Evolutionary conservation across 2,329 filamentous ascomycete species (phyloP), one percentile per base, ranked within the genome.

Genomic region (Cladosporium sp.): DNA sequence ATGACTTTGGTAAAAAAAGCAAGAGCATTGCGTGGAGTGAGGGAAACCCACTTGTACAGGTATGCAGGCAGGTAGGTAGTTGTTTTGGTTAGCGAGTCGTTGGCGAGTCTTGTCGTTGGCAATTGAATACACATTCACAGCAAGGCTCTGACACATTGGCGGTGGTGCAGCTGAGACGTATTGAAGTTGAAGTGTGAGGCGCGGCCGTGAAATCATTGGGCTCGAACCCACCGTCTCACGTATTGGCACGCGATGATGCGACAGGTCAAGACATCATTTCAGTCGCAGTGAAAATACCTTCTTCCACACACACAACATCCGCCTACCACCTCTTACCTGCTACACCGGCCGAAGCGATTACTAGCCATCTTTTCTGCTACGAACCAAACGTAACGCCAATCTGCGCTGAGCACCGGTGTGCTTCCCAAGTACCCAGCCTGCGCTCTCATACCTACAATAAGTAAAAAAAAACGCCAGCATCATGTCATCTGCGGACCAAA

Each of bases 21-120:
- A 10, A 29, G 26, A 53, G 23, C 49, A 29, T 16, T 12, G 12
- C 49, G 49, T 26, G 28, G 49, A 53, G 55, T 40, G n/a, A 35
- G 55, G 55, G 33, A 33, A 28, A 35, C 31, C 31, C 55, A 57
- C 55, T 62, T 62, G 59, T 62, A 62, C 29, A 62, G 59, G 37
- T 59, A 46, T 46, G 40, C 40, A 46, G 40, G 40, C 40, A 46
- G 40, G 40, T 46, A 37, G 40, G 29, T 59, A 59, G 56, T 28
- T 46, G 33, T 59, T 40, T 50, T 50, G 59, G 44, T 62, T 62
- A 62, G 59, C 56, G 56, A 59, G 56, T 59, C 56, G 18, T 62
- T 53, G 46, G 44, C 59, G 59, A 62, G n/a, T 62, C 44, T 59
- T 18, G 28, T 28, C 16, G 28, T 55, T 21, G 28, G 52, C 28